phyloP scores from a whole-genome alignment of 345 rosid genomes.

The Linum trigynum region DNA sequence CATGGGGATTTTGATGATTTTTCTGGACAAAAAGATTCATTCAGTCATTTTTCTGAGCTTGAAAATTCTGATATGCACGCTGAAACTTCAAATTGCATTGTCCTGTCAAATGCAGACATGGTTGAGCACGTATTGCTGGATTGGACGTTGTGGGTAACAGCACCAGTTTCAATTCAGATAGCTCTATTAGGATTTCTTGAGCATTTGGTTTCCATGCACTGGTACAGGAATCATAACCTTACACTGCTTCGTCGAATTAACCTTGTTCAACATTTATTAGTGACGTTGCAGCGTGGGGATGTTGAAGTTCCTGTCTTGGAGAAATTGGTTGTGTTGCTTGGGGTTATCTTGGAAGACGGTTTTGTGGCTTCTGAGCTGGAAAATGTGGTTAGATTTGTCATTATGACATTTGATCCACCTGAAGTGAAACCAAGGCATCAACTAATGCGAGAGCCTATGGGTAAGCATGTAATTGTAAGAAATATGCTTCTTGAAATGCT shows the following conservation, averaged over 20 bases:
- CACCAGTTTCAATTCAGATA: conserved; percentile 90
- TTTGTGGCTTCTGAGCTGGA: conserved; percentile 92
- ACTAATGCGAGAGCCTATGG: conserved; percentile 76
- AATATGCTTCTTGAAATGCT: conserved; percentile 99
- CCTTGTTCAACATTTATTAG: conserved; percentile 91
- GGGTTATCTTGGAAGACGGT: conserved; percentile 98
- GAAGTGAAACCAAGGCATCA: conserved; percentile 63
- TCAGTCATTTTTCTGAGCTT: conserved; percentile 88
- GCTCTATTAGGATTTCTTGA: conserved; percentile 90
- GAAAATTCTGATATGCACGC: conserved; percentile 69
- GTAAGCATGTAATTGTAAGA: conserved; percentile 96
- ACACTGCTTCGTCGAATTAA: conserved; percentile 86
- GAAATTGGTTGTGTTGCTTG: conserved; percentile 89
- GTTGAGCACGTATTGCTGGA: conserved; percentile 98
- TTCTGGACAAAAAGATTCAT: conserved; percentile 78
- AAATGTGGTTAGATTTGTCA: conserved; percentile 88
- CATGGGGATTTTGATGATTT: conserved; percentile 94
- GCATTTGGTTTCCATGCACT: conserved; percentile 97
- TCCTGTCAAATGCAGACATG: conserved; percentile 94
- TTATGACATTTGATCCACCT: conserved; percentile 98
- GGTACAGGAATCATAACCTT: conserved; percentile 99
- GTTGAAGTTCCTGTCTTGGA: conserved; percentile 97
- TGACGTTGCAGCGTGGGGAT: conserved; percentile 96
- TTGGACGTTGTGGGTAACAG: conserved; percentile 97
- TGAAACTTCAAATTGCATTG: conserved; percentile 94